These are phyloP conservation scores for Sporothrix globosa DNA, from an alignment of 2,329 filamentous ascomycete species.

Conservation along the genomic window DNA sequence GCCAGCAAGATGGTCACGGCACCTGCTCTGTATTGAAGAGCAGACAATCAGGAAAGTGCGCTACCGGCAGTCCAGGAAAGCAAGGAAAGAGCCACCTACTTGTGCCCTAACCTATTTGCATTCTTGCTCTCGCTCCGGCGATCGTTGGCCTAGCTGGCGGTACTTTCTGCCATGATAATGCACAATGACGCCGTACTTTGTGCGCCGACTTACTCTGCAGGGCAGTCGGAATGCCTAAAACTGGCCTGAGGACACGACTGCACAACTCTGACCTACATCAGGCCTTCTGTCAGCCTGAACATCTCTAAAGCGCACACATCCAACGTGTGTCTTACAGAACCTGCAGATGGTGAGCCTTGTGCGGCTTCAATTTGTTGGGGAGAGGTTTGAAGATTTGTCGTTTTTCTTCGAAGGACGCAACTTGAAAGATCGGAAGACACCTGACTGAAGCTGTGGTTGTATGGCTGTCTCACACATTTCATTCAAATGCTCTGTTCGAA, in stretches of 20 bases:
- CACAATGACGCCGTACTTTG: conserved; percentile 20
- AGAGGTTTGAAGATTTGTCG: not conserved
- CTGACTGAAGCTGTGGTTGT: not conserved
- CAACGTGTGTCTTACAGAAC: not conserved
- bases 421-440: not conserved
- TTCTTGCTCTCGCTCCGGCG: not conserved
- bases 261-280: not conserved
- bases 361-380: not conserved
- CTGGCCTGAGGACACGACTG: not conserved
- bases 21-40: not conserved
- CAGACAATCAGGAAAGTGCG: conserved; percentile 1
- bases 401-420: not conserved
- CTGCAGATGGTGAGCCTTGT: conserved; percentile 9
- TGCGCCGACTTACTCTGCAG: not conserved
- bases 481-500: no score
- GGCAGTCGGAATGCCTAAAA: conserved; percentile 7
- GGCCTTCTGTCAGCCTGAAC: not conserved
- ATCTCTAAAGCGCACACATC: not conserved
- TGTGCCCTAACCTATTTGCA: no score
- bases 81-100: not conserved
- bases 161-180: not conserved
- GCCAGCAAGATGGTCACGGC: not conserved
- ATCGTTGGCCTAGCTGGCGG: conserved; percentile 5
- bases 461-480: conserved; percentile 5
- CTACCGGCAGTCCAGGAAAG: conserved; percentile 25